Evolutionary conservation across 1,284 basidiomycete species (phyloP).

Genomic region (Mycena sp.): DNA sequence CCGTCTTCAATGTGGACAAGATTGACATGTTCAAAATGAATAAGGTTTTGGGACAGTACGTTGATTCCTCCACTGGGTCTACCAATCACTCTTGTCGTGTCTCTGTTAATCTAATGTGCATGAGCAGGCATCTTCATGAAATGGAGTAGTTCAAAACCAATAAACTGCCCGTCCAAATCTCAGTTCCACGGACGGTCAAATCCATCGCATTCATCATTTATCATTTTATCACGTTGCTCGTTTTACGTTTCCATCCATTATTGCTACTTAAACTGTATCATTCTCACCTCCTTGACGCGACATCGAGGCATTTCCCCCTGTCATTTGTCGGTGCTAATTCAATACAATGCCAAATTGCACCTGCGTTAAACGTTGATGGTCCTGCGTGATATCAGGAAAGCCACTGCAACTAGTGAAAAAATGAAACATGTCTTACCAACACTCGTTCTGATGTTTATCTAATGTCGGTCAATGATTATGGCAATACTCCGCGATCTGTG

Average conservation of each 20-base stretch:
- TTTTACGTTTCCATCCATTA: not conserved
- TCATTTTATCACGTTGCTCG: not conserved
- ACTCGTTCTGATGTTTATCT: too few relatives aligned
- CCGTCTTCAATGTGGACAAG: conserved; percentile 79
- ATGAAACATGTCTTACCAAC: conserved; percentile 3
- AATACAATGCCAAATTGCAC: too few relatives aligned
- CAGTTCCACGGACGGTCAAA: not conserved
- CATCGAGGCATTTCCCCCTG: not conserved
- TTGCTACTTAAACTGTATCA: conserved; percentile 18
- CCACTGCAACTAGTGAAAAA: too few relatives aligned
- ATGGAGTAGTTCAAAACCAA: conserved; percentile 33
- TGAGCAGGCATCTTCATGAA: conserved; percentile 42
- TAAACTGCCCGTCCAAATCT: not conserved
- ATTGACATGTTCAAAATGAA: conserved; percentile 92
- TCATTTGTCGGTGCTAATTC: not conserved
- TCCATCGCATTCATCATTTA: too few relatives aligned
- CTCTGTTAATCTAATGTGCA: not conserved
- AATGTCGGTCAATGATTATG: too few relatives aligned
- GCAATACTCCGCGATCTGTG: too few relatives aligned
- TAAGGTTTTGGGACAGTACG: conserved; percentile 80
- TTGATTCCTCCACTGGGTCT: too few relatives aligned
- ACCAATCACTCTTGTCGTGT: not conserved
- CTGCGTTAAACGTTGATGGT: too few relatives aligned
- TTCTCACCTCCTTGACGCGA: not conserved
- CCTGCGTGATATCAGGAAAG: too few relatives aligned